Conservation (phyloP, 345 rosid species). For the Gossypium anomalum region DNA sequence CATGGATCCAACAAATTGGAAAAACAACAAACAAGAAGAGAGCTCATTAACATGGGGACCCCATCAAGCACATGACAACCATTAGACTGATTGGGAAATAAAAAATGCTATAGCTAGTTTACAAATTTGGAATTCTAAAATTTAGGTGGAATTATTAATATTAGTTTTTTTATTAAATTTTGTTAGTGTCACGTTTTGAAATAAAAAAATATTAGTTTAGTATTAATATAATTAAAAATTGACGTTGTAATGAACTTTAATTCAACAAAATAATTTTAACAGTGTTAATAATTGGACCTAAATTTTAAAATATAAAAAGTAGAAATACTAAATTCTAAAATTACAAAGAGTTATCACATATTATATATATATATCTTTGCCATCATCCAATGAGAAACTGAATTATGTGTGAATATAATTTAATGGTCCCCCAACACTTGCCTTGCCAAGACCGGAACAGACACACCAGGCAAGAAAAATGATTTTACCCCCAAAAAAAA, state of each 20-base stretch:
- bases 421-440: background rate
- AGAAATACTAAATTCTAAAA: no score
- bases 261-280: no score
- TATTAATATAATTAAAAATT: no score
- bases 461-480: background rate
- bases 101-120: no score
- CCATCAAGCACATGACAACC: slow-evolving; percentile 8
- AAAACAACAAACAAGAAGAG: background rate
- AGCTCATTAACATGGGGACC: no score
- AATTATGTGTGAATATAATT: background rate
- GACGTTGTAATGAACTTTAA: rapidly evolving
- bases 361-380: background rate
- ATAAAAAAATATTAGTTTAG: no score
- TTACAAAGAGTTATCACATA: no score
- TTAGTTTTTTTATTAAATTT: no score
- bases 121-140: no score
- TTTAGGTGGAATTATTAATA: no score
- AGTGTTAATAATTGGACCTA: rapidly evolving
- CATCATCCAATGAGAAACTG: background rate
- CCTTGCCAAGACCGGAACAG: background rate
- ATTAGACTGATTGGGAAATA: background rate
- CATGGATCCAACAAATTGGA: background rate
- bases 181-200: rapidly evolving
- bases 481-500: no score
- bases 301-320: no score